Evolutionary conservation across 306 rosid genomes (phyloP).

Genomic region (Acacia melanoxylon): DNA sequence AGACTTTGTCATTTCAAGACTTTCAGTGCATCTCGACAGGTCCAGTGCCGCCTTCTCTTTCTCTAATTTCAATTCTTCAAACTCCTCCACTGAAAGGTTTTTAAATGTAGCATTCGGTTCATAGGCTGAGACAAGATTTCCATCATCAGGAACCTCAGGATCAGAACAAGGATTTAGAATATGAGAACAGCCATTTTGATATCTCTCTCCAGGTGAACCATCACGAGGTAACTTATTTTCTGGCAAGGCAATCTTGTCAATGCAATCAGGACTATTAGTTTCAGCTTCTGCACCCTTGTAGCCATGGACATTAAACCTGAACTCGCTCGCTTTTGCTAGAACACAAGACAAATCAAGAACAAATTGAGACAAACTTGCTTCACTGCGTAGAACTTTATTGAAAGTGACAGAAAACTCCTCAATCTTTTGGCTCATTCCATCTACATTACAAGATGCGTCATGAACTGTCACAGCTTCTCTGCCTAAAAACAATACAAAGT

Average conservation of each 20-base stretch:
- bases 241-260: constrained; percentile 92
- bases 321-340: constrained; percentile 70
- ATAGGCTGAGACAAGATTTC: constrained; percentile 61
- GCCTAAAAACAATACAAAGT: constrained; percentile 68
- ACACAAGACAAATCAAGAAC: constrained; percentile 80
- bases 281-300: constrained; percentile 71
- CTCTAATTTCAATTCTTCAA: constrained; percentile 70
- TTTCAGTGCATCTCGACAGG: constrained; percentile 63
- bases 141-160: constrained; percentile 88
- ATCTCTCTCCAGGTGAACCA: constrained; percentile 57
- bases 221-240: constrained; percentile 71
- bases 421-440: constrained; percentile 63
- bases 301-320: constrained; percentile 70
- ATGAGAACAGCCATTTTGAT: constrained; percentile 61
- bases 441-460: constrained; percentile 51
- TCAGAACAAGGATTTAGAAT: constrained; percentile 56
- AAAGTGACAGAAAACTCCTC: constrained; percentile 74
- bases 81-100: constrained; percentile 60
- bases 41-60: constrained; percentile 63
- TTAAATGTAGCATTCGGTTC: constrained; percentile 39
- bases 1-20: constrained; percentile 70
- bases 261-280: constrained; percentile 83
- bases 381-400: constrained; percentile 46
- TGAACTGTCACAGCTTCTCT: constrained; percentile 71
- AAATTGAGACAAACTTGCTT: constrained; percentile 65